Conservation (phyloP, 179 eudicot species). For the Camellia oleifera region DNA sequence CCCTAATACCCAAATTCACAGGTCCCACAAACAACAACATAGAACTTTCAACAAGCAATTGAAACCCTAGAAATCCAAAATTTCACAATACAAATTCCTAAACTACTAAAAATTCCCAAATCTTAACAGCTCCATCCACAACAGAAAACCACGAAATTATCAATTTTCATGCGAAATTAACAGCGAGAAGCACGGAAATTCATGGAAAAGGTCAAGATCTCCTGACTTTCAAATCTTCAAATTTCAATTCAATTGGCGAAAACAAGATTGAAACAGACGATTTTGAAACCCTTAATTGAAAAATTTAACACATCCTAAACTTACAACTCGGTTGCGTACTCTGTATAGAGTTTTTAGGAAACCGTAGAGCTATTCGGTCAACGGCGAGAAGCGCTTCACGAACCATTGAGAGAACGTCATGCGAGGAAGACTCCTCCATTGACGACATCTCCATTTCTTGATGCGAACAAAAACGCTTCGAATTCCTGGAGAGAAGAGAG, state of each 20-base stretch:
- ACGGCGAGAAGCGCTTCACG: slow-evolving; percentile 28
- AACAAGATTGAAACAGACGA: slow-evolving; percentile 9
- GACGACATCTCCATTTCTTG: slow-evolving; percentile 41
- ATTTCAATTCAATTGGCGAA: slow-evolving; percentile 16
- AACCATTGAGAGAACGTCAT: slow-evolving; percentile 17
- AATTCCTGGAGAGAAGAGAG: slow-evolving; percentile 5
- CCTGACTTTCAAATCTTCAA: neutral
- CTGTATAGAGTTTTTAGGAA: slow-evolving; percentile 35
- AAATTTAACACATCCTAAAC: slow-evolving; percentile 42
- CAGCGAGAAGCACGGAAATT: neutral
- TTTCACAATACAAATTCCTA: neutral
- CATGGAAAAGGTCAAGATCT: too few relatives aligned
- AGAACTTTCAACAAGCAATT: neutral
- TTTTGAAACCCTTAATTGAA: neutral
- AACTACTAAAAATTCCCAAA: neutral
- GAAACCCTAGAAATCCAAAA: slow-evolving; percentile 5
- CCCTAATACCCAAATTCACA: neutral
- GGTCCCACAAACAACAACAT: neutral
- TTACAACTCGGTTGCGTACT: slow-evolving; percentile 47
- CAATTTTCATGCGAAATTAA: neutral
- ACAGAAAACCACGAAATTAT: neutral
- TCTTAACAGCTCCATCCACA: neutral
- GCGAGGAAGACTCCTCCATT: slow-evolving; percentile 41
- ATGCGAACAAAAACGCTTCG: neutral
- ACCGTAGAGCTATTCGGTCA: slow-evolving; percentile 37